Base-by-base conservation (phyloP, 192 early-diverging fungal species). In the Linnemannia exigua region DNA sequence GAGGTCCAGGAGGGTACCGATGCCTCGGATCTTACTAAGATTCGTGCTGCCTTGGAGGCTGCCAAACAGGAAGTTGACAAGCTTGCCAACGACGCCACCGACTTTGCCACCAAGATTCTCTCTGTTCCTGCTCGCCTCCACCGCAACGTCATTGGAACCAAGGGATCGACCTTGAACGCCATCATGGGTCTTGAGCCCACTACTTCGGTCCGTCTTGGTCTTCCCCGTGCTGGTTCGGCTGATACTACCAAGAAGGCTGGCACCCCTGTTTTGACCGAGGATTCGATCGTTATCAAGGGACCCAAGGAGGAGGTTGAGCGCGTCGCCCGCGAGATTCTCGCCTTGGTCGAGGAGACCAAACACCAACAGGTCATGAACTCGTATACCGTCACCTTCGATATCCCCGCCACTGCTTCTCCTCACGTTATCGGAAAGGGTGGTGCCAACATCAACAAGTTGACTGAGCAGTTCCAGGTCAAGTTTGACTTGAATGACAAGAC, bases 361-460 rank as follows among this genome's bases (percentile, higher is more conserved):
- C 93, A 95, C 79, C 76, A 85, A 22, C 82, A 90, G 88, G 82
- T 91, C 33, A 88, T 90, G 87, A 95, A 95, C 82, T 92, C 96
- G 70, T 93, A 94, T 77, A 89, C 91, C 22, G 84, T 90, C 50
- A 94, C 95, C 63, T 88, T 99, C 66, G 83, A 89, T 17, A 93
- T 99, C 36, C 96, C 97, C 44, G 90, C 91, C 33, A 84, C 78
- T 69, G 90, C 88, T 76, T 93, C 90, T 79, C 90, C 92, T 36
- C 95, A 93, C 82, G 90, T 99, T 35, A 97, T 99, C 79, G 98
- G 98, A n/a, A 96, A 96, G 80, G 94, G 93, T 36, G 97, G 97
- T 79, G 94, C 93, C 76, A 92, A 93, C 76, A 92, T 99, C 70
- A 95, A 93, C 80, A 92, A 93, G 67, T 77, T 98, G 47, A 96